These are phyloP conservation scores for Adansonia madagascariensis DNA, from an alignment of 441 rosid genomes.

Conservation along the genomic window DNA sequence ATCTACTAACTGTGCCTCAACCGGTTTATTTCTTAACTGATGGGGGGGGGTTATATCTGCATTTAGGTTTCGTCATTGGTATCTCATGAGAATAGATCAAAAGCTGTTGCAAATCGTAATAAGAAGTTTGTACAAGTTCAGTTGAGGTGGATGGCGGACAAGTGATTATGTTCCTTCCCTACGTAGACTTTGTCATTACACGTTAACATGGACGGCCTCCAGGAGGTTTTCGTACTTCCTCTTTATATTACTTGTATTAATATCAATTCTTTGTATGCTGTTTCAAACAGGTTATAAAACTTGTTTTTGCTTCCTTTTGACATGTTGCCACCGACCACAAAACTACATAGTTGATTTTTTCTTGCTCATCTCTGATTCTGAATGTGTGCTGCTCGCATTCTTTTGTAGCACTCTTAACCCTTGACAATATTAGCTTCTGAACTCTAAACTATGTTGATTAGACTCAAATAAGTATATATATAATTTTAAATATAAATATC, in stretches of 20 bases:
- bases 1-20: not conserved
- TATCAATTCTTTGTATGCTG: not conserved
- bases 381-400: too few relatives aligned
- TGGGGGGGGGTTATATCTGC: not conserved
- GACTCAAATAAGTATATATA: too few relatives aligned
- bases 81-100: not conserved
- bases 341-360: not conserved
- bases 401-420: too few relatives aligned
- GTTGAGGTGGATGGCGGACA: not conserved
- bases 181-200: not conserved
- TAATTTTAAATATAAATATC: too few relatives aligned
- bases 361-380: too few relatives aligned
- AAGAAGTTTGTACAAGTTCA: not conserved
- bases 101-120: not conserved
- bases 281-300: not conserved
- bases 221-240: too few relatives aligned
- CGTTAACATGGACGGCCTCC: too few relatives aligned
- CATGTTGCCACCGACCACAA: not conserved
- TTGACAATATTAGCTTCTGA: too few relatives aligned
- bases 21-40: not conserved
- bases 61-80: not conserved
- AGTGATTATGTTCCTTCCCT: not conserved
- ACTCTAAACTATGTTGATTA: too few relatives aligned
- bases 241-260: too few relatives aligned
- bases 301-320: not conserved